Evolutionary conservation across 164 flowering plant species (phyloP), one percentile per base, ranked within the genome.

Genomic region (Vitis amurensis): DNA sequence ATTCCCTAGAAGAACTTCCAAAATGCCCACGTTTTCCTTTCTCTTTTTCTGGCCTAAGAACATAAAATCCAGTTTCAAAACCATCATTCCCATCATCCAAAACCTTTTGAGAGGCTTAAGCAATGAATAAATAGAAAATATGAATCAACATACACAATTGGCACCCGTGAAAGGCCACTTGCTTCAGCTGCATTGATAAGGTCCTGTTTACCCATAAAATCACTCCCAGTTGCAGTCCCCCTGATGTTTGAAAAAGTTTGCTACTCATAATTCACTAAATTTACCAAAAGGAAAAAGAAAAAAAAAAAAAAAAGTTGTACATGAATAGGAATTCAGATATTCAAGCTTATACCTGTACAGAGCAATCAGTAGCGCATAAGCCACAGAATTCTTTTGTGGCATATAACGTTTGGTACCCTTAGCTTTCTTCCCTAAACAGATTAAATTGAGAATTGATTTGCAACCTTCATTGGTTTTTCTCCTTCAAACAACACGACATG

Each of bases 131-230:
- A 27, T 3, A 31, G 17, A 49, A 30, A 15, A 56, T 37, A 63
- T 11, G 5, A 50, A 68, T 19, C 4, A 49, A 58, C 91, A 71
- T 88, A 91, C 99, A 27, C 81, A 77, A 93, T 86, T 30, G 97
- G 87, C 31, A 66, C 92, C 66, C 92, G 82, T 57, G 98, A 86
- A 69, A 96, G 93, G 17, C 98, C 98, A 82, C 98, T 96, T 37
- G 91, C 89, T 82, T 93, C 99, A 71, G 98, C 89, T 44, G 92
- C 97, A 83, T 91, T 95, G 75, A 91, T 89, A 61, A 96, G 90
- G 72, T 93, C 97, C 71, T 90, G 94, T 68, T 91, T 96, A 67
- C 75, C 84, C 98, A 96, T 93, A 77, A 75, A 92, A 47, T 83
- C 89, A 47, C 30, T 74, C 56, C 92, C 97, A 74, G 77, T 84